Evolutionary conservation across 2,329 filamentous ascomycete genomes (phyloP), one percentile per base, ranked within the genome.

Genomic region (Colletotrichum sp.): DNA sequence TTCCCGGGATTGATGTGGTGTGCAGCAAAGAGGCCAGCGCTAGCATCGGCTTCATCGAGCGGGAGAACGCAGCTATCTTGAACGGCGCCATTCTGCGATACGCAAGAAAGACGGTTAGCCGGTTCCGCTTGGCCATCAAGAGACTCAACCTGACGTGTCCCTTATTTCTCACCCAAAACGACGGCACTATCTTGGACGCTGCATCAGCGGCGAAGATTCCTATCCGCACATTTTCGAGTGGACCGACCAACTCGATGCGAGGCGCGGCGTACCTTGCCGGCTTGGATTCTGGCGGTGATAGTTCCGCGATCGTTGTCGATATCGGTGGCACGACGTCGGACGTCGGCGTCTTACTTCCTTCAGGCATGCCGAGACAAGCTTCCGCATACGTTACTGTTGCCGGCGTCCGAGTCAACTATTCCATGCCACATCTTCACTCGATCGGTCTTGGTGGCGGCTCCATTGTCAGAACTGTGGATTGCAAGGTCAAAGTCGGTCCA

Each of bases 31-130:
- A 89, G 16, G 88, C 91, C 4, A 89, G 89, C 16, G 90, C 87
- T 77, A 77, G 72, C 26, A 82, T 90, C 13, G 90, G 85, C 52
- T 91, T 92, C 69, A 83, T 93, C 9, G 92, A 93, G 82, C 86
- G 92, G 49, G 92, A 94, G 81, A 94, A 94, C 79, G 92, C 92
- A 0, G 89, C 90, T 3, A 92, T 94, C 21, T 84, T 94, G 24
- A 94, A 94, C 78, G 92, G 91, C 0, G 88, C 91, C 3, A 92
- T 94, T 39, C 83, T 93, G 13, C 81, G 86, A 1, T 77, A 77
- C 34, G 75, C 75, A 1, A 64, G 75, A 21, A 67, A 52, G 52
- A 92, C 92, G 79, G 92, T 91, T 0, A 85, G 87, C 18, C 86
- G 86, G 77, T 93, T 94, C 78, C 85, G 89, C 28, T 84, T 85